Percentiles rank a stretch among this genome's conserved stretches.
These are phyloP conservation scores for Suillus subluteus DNA, from an alignment of 768 basidiomycete species.

Conservation along the genomic window DNA sequence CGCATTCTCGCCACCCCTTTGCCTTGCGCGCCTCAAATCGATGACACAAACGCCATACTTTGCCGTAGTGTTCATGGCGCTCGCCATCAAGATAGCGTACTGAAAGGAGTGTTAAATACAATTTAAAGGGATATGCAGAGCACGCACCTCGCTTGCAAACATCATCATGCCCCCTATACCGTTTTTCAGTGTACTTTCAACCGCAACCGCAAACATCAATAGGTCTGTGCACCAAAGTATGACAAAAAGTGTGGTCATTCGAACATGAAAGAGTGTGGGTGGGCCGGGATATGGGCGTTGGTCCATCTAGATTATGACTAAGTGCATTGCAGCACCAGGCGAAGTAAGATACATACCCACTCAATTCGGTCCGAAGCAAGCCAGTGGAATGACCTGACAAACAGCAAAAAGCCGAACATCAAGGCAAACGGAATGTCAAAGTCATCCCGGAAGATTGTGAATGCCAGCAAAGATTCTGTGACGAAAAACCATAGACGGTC, in stretches of 20 bases:
- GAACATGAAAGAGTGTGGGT: constrained; percentile 79
- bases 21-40: constrained; percentile 80
- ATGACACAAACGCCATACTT: constrained; percentile 84
- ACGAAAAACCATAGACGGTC: constrained; percentile 98
- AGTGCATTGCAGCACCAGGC: constrained; percentile 8
- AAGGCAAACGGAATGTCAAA: constrained; percentile 91
- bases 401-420: constrained; percentile 94
- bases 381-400: constrained; percentile 99
- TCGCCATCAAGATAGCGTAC: constrained; percentile 90
- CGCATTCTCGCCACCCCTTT: constrained; percentile 79
- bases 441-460: constrained; percentile 96
- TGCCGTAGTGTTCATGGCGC: constrained; percentile 71
- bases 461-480: constrained; percentile 93
- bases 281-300: constrained; percentile 90
- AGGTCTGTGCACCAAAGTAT: constrained; percentile 78
- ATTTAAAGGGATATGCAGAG: constrained; percentile 8
- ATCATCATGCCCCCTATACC: constrained; percentile 92
- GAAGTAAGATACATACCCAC: constrained; percentile 64
- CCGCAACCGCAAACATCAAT: constrained; percentile 76
- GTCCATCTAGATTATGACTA: constrained; percentile 82
- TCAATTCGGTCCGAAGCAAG: constrained; percentile 93
- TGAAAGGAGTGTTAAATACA: constrained; percentile 37
- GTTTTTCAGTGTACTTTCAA: constrained; percentile 76
- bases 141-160: constrained; percentile 88
- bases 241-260: constrained; percentile 74